phyloP scores from a whole-genome alignment of 257 asterid species.

The Jacaranda mimosifolia region DNA sequence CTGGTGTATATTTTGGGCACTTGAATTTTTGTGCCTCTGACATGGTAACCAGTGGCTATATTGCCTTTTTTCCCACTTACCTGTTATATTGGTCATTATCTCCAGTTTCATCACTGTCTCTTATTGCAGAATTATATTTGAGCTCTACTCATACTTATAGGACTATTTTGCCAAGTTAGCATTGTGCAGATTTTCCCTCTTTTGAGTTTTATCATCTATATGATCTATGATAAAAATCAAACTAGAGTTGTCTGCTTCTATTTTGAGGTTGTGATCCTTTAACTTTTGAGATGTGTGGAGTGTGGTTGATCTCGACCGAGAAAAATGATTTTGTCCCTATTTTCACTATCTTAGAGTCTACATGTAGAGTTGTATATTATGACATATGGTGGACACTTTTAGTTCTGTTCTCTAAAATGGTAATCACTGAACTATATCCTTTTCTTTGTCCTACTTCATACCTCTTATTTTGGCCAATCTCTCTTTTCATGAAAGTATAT shows the following conservation, averaged over 20 bases:
- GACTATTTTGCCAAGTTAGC: not conserved
- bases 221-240: not conserved
- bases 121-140: not conserved
- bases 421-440: not conserved
- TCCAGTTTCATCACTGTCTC: not conserved
- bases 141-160: not conserved
- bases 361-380: not conserved
- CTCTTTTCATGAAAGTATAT: constrained; percentile 14
- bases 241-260: not conserved
- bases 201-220: not conserved
- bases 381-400: not conserved
- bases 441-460: not conserved
- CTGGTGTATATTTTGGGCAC: not conserved
- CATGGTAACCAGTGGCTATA: not conserved
- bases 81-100: not conserved
- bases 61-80: constrained; percentile 10
- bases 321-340: not conserved
- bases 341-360: not conserved
- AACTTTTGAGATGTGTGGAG: not conserved
- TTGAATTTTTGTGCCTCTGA: not conserved
- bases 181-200: not conserved
- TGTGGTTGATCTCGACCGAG: not conserved
- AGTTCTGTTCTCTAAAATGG: constrained; percentile 19
- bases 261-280: not conserved
- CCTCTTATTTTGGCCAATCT: not conserved